Base-by-base conservation (phyloP, 371 early-diverging fungal genomes). In the Mortierella sp. region DNA sequence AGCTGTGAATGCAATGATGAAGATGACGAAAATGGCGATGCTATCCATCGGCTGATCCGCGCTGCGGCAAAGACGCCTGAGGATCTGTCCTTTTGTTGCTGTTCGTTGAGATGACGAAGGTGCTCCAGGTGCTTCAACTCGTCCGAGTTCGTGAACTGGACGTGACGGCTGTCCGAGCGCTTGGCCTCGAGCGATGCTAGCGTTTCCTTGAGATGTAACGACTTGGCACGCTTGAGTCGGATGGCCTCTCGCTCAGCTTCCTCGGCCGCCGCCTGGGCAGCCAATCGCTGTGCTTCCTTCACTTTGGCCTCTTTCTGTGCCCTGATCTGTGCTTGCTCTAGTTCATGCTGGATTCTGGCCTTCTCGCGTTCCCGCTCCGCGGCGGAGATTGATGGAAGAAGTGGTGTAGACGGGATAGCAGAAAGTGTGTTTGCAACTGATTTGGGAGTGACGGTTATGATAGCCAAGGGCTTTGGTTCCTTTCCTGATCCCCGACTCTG, bases 161-260 rank as follows among this genome's bases (percentile, higher is more conserved):
- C 53, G n/a, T 52, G 41, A 39, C 65, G 47, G 34, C 59, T 65
- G 28, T 68, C 69, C 9, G 54, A 48, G 2, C 64, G 63, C 39
- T 61, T 76, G 9, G 76, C 58, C 45, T 76, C 76, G 13, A 76
- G 55, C 3, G 76, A 76, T 3, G 76, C 76, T n/a, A 76, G 37
- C 0, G 76, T 57, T 31, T 76, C 76, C 48, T 76, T 76, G 28
- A 76, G 51, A 37, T 76, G 68, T 2, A 68, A 24, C 16, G 69
- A 69, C 47, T 76, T 76, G n/a, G 41, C 49, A 7, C 64, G 63
- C 34, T 50, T 47, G 31, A 57, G 61, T 24, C 62, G 65, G 44
- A 63, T 53, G 2, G 76, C 76, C 43, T 67, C 76, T 19, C 54
- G 53, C 31, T 63, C 68, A 5, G 68, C 76, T 22, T 69, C 63